These are phyloP conservation scores for Pogostemon cablin DNA, from an alignment of 257 asterid species.

Conservation along the genomic window DNA sequence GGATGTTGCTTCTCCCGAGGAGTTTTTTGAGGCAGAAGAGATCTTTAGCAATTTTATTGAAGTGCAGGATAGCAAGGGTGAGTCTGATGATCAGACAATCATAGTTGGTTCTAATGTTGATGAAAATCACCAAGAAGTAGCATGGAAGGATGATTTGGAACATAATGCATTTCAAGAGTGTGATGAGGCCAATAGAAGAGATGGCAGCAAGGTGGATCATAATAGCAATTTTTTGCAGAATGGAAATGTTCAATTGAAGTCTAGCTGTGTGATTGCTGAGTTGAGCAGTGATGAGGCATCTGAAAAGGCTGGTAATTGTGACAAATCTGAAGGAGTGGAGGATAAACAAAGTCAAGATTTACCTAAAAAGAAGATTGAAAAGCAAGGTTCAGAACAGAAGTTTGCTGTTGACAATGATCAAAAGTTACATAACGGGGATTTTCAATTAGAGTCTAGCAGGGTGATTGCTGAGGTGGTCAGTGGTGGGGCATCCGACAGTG, in stretches of 20 bases:
- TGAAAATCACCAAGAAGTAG: conserved; percentile 41
- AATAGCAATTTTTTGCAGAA: conserved; percentile 39
- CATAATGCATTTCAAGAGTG: conserved; percentile 82
- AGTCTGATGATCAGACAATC: conserved; percentile 43
- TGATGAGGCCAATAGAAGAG: conserved; percentile 55
- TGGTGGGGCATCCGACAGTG: conserved; percentile 32
- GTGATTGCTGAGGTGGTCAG: conserved; percentile 42
- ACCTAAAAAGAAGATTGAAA: conserved; percentile 46
- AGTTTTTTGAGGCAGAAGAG: conserved; percentile 96
- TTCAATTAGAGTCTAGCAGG: conserved; percentile 34
- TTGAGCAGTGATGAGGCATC: conserved; percentile 29
- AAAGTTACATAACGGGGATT: conserved; percentile 40
- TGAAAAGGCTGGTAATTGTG: conserved; percentile 24
- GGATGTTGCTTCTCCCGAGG: conserved; percentile 80
- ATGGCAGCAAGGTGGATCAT: conserved; percentile 37
- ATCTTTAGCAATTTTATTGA: conserved; percentile 77
- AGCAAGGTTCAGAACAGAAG: conserved; percentile 49
- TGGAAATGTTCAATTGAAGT: conserved; percentile 34
- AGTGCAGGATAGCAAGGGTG: conserved; percentile 66
- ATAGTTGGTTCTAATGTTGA: conserved; percentile 47
- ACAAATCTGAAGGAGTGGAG: conserved; percentile 45
- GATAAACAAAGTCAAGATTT: conserved; percentile 33
- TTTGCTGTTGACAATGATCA: conserved; percentile 47
- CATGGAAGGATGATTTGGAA: conserved; percentile 57
- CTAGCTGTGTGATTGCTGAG: conserved; percentile 38